Evolutionary conservation across 2,329 filamentous ascomycete genomes (phyloP).

Genomic region (Fusarium transvaalense): DNA sequence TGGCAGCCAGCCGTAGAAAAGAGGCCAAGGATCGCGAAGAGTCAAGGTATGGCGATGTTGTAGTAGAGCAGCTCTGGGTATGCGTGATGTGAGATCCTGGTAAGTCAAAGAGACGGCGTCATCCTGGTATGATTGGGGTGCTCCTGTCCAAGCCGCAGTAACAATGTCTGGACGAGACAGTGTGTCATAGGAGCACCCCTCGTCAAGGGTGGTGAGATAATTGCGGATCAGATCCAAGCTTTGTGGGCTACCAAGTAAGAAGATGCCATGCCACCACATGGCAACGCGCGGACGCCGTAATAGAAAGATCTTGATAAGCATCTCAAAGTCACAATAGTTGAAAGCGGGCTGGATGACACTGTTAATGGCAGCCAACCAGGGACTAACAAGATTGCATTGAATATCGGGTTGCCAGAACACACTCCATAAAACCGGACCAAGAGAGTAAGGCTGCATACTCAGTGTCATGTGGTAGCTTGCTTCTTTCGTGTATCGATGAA

Average conservation of each 20-base stretch:
- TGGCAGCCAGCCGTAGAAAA: slow-evolving; percentile 48
- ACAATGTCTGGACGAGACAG: slow-evolving; percentile 48
- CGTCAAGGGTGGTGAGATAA: slow-evolving; percentile 47
- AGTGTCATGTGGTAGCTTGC: slow-evolving; percentile 51
- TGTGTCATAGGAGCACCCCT: slow-evolving; percentile 46
- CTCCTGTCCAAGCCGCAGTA: slow-evolving; percentile 45
- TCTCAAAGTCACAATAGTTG: slow-evolving; percentile 39
- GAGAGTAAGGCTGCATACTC: slow-evolving; percentile 46
- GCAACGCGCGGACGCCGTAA: slow-evolving; percentile 47
- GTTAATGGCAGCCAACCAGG: slow-evolving; percentile 46
- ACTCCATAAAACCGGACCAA: slow-evolving; percentile 50
- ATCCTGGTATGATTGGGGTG: slow-evolving; percentile 46
- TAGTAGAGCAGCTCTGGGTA: slow-evolving; percentile 42
- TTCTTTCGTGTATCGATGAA: slow-evolving; percentile 40
- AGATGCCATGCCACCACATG: slow-evolving; percentile 50
- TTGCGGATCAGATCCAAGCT: slow-evolving; percentile 41
- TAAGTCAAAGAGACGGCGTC: slow-evolving; percentile 24
- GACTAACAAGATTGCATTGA: slow-evolving; percentile 49
- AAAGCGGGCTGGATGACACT: slow-evolving; percentile 43
- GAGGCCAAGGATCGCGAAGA: slow-evolving; percentile 47
- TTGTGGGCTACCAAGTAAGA: slow-evolving; percentile 42
- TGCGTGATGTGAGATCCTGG: slow-evolving; percentile 10
- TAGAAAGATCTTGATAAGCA: slow-evolving; percentile 44
- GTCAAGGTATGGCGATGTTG: slow-evolving; percentile 47
- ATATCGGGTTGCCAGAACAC: slow-evolving; percentile 51